Conservation (phyloP, 129 eudicot species). For the Lactuca sativa region DNA sequence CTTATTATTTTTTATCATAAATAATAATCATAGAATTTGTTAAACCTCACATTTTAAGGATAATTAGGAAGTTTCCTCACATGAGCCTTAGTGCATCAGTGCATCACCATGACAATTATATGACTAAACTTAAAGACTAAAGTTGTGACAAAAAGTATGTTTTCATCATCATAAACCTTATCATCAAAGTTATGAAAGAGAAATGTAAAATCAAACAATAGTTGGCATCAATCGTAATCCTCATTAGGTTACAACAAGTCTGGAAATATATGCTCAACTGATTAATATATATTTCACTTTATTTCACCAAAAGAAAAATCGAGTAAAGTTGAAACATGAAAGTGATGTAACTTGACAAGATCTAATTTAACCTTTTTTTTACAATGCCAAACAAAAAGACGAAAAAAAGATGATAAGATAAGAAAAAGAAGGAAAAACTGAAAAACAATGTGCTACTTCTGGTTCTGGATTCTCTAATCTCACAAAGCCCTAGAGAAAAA, state of each 20-base stretch:
- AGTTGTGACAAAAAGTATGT: not conserved
- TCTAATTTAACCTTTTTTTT: not conserved
- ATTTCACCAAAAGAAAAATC: not conserved
- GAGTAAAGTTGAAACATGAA: not conserved
- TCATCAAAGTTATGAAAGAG: not conserved
- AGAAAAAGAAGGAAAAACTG: not conserved
- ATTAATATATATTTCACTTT: not conserved
- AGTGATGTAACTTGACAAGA: not conserved
- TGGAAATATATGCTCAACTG: not conserved
- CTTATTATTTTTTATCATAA: no score
- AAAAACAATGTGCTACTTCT: conserved; percentile 33
- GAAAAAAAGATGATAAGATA: not conserved
- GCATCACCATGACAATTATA: not conserved
- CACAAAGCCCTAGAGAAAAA: not conserved
- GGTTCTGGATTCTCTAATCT: conserved; percentile 13
- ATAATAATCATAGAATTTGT: no score
- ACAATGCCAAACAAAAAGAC: not conserved
- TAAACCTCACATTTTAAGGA: not conserved
- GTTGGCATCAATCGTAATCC: not conserved
- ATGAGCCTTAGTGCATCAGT: not conserved
- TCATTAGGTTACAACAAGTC: not conserved
- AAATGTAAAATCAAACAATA: no score
- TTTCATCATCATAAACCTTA: not conserved
- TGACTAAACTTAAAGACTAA: not conserved
- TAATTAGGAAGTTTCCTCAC: not conserved